Evolutionary conservation across 805 yeast species (phyloP), one percentile per base, ranked within the genome.

Genomic region (Ogataea neopini): DNA sequence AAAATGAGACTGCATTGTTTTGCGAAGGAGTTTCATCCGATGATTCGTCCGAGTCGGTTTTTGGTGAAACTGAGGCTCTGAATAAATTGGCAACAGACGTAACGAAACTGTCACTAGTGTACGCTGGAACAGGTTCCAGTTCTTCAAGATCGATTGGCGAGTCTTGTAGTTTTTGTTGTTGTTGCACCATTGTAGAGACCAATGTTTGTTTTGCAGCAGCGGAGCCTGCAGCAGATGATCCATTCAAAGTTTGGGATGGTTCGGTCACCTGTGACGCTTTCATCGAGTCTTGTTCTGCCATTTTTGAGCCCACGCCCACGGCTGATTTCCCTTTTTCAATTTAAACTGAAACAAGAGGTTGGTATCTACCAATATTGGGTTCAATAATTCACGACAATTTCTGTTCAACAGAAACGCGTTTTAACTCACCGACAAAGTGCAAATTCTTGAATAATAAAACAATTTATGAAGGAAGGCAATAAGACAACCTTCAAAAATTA

Each of bases 41-140:
- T 10, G 45, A 47, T 13, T 45, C 36, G n/a, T 44, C 38, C 30
- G 45, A 43, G 15, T 25, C 44, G 2, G 49, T 17, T 26, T 48
- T 47, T 2, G 64, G 59, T 14, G 50, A 50, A 10, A 63, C 43
- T 29, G 56, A 35, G 9, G 59, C 42, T 33, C 48, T 51, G 37
- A 61, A 50, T 7, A 64, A 48, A 28, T 51, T 56, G 18, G 45
- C 47, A 7, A 59, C 20, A 8, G 62, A 49, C 9, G 49, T 39
- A 6, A 57, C 28, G 28, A 62, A 47, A 5, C 59, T 47, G 36
- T 49, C 52, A n/a, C 40, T 44, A 4, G 45, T 49, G 45, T 60
- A 56, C 3, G 52, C 50, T 10, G 61, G 55, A 9, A 54, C 46
- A 1, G 57, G 56, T n/a, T 39, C 47, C 42, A 35, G 46, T 19